Base-by-base conservation (phyloP, 192 early-diverging fungal species). In the Coemansia sp. region DNA sequence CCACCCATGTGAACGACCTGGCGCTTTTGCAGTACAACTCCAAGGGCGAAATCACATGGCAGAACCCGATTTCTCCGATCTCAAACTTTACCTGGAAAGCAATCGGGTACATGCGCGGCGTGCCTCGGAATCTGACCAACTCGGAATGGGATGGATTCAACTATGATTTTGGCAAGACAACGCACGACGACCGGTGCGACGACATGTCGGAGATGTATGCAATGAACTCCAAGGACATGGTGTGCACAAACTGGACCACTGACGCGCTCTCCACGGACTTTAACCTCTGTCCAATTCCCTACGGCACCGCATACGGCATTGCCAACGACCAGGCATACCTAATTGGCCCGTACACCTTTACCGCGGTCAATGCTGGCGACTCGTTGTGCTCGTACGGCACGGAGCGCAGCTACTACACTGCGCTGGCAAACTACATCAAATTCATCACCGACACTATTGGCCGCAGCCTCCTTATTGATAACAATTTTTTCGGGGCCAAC, bases 21-120 rank as follows among this genome's bases (percentile, higher is more conserved):
- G 53, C 61, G 3, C 19, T 56, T 8, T 41, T 64, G 15, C 47
- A 64, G 31, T 56, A 43, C 22, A 55, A 64, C 22, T 43, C 35
- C 0, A 23, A 42, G 7, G 27, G 53, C 40, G 25, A 34, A 10
- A 17, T 19, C 15, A 50, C 36, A 1, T 50, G 38, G 20, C 49
- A 49, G 3, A 50, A 50, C 38, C 9, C 19, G 1, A 22, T 53
- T 4, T 20, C 15, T 4, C 19, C 47, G 3, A 12, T 2, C 12
- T 26, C 22, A 5, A 0, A 0, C 0, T 12, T 3, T 14, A 5
- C 19, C 2, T 27, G 44, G 26, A 14, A 27, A 8, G 11, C 3
- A 15, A 17, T 46, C 0, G 44, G 26, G 0, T 46, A 46, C 26
- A 14, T 9, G 26, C 25, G 44, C 14, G 14, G 5, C 6, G 15